These are phyloP conservation scores for Pseudopithomyces maydicus DNA, from an alignment of 2,329 filamentous ascomycete genomes.

Conservation along the genomic window DNA sequence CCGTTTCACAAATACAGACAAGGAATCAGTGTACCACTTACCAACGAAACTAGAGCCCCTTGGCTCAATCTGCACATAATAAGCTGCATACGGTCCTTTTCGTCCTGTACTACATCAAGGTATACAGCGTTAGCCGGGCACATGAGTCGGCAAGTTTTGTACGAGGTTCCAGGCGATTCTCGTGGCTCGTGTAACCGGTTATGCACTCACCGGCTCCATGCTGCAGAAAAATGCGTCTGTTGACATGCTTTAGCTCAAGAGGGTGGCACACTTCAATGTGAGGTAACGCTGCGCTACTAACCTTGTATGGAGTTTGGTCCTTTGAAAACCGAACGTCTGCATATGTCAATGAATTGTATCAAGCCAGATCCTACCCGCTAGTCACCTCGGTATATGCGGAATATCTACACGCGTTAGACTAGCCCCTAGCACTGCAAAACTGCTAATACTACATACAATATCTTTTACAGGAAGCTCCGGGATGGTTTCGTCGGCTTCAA, in stretches of 20 bases:
- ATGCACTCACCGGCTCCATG: slow-evolving; percentile 55
- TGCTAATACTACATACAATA: slow-evolving; percentile 56
- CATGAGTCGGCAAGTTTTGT: not conserved
- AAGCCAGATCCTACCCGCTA: not conserved
- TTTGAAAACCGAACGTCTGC: slow-evolving; percentile 80
- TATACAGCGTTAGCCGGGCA: slow-evolving; percentile 29
- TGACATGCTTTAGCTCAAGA: slow-evolving; percentile 1
- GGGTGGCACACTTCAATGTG: slow-evolving; percentile 8
- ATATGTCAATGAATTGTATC: not conserved
- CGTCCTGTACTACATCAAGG: slow-evolving; percentile 71
- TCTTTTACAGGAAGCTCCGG: slow-evolving; percentile 87
- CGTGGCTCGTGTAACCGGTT: not conserved
- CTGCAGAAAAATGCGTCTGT: slow-evolving; percentile 80
- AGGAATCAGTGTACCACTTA: slow-evolving; percentile 48
- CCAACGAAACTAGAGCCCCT: slow-evolving; percentile 69
- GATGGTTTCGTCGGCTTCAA: slow-evolving; percentile 76
- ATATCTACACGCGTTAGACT: slow-evolving; percentile 57
- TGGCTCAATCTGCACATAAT: slow-evolving; percentile 85
- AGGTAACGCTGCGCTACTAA: slow-evolving; percentile 43
- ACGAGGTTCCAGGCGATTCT: not conserved
- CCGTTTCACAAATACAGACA: not conserved
- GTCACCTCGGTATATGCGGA: slow-evolving; percentile 74
- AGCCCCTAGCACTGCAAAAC: not conserved
- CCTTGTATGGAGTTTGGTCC: slow-evolving; percentile 88
- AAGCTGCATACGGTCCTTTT: slow-evolving; percentile 72